Conservation (phyloP, 768 basidiomycete species). For the Pleurotus salmoneostramineus region DNA sequence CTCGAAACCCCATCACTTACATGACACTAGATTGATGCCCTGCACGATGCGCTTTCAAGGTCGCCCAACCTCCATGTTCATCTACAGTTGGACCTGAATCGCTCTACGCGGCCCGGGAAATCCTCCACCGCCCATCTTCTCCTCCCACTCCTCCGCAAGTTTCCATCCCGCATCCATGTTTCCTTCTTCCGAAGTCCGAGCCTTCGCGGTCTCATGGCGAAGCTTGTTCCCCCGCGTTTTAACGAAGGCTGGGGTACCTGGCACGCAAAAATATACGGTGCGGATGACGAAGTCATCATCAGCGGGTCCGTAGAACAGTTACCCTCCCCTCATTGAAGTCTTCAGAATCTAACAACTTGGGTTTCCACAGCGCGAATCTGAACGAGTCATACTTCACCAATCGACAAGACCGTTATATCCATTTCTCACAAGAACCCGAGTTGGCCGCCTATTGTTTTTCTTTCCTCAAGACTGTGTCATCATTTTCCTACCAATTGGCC, state of each 20-base stretch:
- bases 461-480: constrained; percentile 64
- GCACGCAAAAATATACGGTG: constrained; percentile 96
- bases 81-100: constrained; percentile 78
- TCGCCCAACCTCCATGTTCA: constrained; percentile 64
- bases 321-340: background rate
- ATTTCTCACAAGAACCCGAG: constrained; percentile 53
- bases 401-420: constrained; percentile 92
- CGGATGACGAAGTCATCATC: constrained; percentile 88
- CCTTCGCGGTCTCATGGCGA: constrained; percentile 68
- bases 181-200: constrained; percentile 88
- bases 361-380: constrained; percentile 74
- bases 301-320: constrained; percentile 63
- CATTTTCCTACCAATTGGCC: constrained; percentile 67
- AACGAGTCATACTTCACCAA: constrained; percentile 92
- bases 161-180: constrained; percentile 69
- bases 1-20: background rate
- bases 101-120: constrained; percentile 71
- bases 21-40: constrained; percentile 63
- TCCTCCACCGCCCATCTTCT: constrained; percentile 66
- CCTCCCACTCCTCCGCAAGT: constrained; percentile 67
- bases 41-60: constrained; percentile 53
- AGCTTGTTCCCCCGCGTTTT: constrained; percentile 83
- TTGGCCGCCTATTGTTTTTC: constrained; percentile 83
- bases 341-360: background rate
- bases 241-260: constrained; percentile 99